Percentiles rank a stretch among this genome's conserved stretches.
Evolutionary conservation across 129 eudicot genomes (phyloP).

Genomic region (Centaurea solstitialis): DNA sequence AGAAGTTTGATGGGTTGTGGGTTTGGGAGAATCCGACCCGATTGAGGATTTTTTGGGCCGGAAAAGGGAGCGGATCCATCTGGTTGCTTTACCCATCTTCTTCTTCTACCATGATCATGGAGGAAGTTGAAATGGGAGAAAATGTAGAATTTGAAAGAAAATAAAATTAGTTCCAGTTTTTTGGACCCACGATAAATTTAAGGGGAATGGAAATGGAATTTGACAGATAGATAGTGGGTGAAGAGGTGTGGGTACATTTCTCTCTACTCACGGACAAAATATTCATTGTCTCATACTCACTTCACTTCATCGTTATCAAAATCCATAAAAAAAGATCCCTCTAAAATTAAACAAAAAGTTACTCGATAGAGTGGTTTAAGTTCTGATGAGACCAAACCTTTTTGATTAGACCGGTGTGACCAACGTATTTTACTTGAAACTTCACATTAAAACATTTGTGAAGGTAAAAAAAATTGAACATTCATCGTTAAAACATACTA

Average conservation of each 20-base stretch:
- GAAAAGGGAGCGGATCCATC: conserved; percentile 64
- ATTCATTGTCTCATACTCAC: conserved; percentile 11
- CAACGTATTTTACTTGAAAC: too few species aligned
- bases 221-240: conserved; percentile 19
- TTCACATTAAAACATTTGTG: too few species aligned
- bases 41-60: conserved; percentile 43
- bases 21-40: conserved; percentile 15
- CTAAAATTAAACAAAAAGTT: too few species aligned
- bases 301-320: neutral
- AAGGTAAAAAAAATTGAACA: too few species aligned
- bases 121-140: neutral
- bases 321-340: neutral
- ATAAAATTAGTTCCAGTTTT: conserved; percentile 11
- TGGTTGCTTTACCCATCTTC: conserved; percentile 59
- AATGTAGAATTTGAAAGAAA: neutral
- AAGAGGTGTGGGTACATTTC: neutral
- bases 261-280: conserved; percentile 19
- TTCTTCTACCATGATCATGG: conserved; percentile 31
- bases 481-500: too few species aligned
- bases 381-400: too few species aligned
- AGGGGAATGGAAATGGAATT: conserved; percentile 18
- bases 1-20: conserved; percentile 2
- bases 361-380: too few species aligned
- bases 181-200: conserved; percentile 29
- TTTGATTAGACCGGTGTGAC: too few species aligned